These are phyloP conservation scores for Rhizopogon vinicolor DNA, from an alignment of 768 basidiomycete genomes.

Conservation along the genomic window DNA sequence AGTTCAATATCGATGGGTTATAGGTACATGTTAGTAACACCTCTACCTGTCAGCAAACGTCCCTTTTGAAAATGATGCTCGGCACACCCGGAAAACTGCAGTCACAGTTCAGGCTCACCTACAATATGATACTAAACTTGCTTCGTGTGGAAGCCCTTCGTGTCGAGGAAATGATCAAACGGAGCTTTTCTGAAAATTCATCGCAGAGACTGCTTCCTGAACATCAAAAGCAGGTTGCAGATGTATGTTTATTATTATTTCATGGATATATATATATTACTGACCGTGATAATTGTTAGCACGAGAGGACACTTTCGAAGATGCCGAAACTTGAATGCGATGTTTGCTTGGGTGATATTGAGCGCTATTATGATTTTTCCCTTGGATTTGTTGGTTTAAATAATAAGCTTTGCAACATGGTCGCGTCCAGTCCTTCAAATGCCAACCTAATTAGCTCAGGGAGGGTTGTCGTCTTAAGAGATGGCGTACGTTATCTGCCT, in stretches of 20 bases:
- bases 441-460: conserved; percentile 66
- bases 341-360: conserved; percentile 68
- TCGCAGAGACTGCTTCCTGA: conserved; percentile 90
- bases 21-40: not conserved
- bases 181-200: conserved; percentile 97
- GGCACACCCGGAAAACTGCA: conserved; percentile 90
- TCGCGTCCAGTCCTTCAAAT: conserved; percentile 55
- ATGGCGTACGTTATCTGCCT: conserved; percentile 52
- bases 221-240: conserved; percentile 81
- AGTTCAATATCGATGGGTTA: conserved; percentile 7
- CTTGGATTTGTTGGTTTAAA: conserved; percentile 59
- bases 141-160: conserved; percentile 92
- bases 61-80: conserved; percentile 85
- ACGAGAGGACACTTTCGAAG: conserved; percentile 60
- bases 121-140: conserved; percentile 98
- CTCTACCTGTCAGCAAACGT: conserved; percentile 49
- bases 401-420: conserved; percentile 56
- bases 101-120: conserved; percentile 96
- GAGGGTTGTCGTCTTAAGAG: conserved; percentile 77
- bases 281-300: conserved; percentile 37
- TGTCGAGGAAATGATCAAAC: conserved; percentile 99
- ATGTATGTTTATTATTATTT: conserved; percentile 45
- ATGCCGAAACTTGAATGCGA: conserved; percentile 66
- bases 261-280: not conserved
- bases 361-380: conserved; percentile 70